Evolutionary conservation across 495 filamentous ascomycete species (phyloP), one percentile per base, ranked within the genome.

Genomic region (Amniculicola lignicola): DNA sequence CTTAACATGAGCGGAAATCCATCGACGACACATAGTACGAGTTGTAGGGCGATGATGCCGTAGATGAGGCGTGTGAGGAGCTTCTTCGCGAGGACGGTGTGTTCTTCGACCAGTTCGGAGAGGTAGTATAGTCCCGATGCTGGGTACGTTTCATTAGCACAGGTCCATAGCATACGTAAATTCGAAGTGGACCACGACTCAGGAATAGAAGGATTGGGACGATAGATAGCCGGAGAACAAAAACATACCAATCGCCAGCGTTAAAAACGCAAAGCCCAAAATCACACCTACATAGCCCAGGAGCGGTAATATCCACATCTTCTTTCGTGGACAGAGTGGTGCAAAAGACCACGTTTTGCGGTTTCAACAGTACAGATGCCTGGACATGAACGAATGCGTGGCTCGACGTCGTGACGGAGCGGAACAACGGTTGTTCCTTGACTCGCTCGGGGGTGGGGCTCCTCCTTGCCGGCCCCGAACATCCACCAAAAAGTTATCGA

Each of bases 111-210:
- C 9, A 96, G 79, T 72, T 98, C 93, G 1, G 93, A 96, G 41
- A 98, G 87, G 69, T 98, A 98, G 75, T 98, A 97, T 19, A 98
- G 83, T 23, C 94, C 94, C 19, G 90, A 95, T 28, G 93, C 93
- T 95, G 65, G 18, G 37, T 36, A 15, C 2, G 9, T 23, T 43
- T 24, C 7, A 28, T 50, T 14, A 48, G 18, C n/a, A 44, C n/a
- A 21, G n/a, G 19, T 39, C 57, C 35, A 51, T 22, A 59, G 47
- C 9, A 23, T 21, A 28, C 27, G n/a, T n/a, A n/a, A n/a, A n/a
- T n/a, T n/a, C n/a, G n/a, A n/a, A n/a, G n/a, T n/a, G n/a, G n/a
- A n/a, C n/a, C n/a, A n/a, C n/a, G n/a, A n/a, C n/a, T n/a, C n/a
- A n/a, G n/a, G n/a, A n/a, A n/a, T n/a, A n/a, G n/a, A n/a, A n/a